These are phyloP conservation scores for Myxozyma neotropica DNA, from an alignment of 805 yeast genomes.

Conservation along the genomic window DNA sequence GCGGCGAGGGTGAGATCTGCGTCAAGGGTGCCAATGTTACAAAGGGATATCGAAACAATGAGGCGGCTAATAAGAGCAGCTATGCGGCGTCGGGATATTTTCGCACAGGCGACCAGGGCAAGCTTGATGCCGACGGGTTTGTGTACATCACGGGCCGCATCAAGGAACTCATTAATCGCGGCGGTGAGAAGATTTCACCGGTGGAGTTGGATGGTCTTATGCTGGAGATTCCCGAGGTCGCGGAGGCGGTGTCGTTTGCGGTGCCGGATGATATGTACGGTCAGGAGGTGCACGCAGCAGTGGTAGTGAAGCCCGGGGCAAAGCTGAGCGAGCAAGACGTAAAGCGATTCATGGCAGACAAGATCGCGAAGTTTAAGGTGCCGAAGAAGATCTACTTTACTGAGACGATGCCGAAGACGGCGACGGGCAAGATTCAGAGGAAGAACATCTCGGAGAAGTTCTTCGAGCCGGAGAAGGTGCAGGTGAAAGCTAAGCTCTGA, in stretches of 20 bases:
- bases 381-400: constrained; percentile 62
- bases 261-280: constrained; percentile 70
- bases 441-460: constrained; percentile 58
- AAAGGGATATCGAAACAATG: constrained; percentile 69
- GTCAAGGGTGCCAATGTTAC: constrained; percentile 71
- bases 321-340: constrained; percentile 50
- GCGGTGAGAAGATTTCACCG: constrained; percentile 75
- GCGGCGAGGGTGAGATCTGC: constrained; percentile 67
- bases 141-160: constrained; percentile 67
- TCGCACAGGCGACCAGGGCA: constrained; percentile 81
- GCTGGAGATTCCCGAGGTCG: constrained; percentile 62
- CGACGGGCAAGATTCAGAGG: constrained; percentile 78
- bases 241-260: constrained; percentile 72
- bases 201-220: constrained; percentile 66
- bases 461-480: constrained; percentile 37
- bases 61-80: constrained; percentile 67
- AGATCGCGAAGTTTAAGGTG: constrained; percentile 60
- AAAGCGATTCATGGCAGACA: constrained; percentile 49
- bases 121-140: constrained; percentile 59
- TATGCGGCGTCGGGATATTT: constrained; percentile 64
- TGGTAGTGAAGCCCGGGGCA: constrained; percentile 52
- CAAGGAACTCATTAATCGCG: constrained; percentile 74
- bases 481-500: constrained; percentile 43
- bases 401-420: constrained; percentile 68
- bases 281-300: constrained; percentile 69